Percentiles rank a stretch among this genome's conserved stretches.
phyloP scores from a whole-genome alignment of 1,284 basidiomycete genomes.

The Apiotrichum gamsii region DNA sequence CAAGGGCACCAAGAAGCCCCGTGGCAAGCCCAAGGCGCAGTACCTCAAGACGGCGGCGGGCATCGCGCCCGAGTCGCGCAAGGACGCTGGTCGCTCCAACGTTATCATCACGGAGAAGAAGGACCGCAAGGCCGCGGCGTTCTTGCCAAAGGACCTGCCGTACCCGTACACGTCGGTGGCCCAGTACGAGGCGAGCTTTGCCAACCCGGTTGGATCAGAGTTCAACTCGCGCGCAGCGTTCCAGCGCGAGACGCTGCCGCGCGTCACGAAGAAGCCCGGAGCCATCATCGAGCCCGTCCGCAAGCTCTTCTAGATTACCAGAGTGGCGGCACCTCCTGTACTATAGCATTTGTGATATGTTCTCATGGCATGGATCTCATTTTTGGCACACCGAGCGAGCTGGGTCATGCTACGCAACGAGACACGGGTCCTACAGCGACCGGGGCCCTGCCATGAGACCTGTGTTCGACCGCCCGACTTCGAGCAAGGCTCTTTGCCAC shows the following conservation, averaged over 20 bases:
- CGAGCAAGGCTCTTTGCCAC: too few relatives aligned
- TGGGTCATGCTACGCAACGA: too few relatives aligned
- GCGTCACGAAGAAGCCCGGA: constrained; percentile 80
- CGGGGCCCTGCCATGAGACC: too few relatives aligned
- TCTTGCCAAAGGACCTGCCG: constrained; percentile 80
- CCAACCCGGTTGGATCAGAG: constrained; percentile 74
- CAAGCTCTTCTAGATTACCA: constrained; percentile 56
- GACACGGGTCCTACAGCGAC: too few relatives aligned
- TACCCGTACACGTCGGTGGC: constrained; percentile 86
- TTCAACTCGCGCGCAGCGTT: constrained; percentile 90
- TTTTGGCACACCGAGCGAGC: too few relatives aligned
- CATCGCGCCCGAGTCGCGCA: constrained; percentile 66
- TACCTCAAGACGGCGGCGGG: constrained; percentile 76
- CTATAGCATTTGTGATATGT: too few relatives aligned
- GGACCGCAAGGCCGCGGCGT: constrained; percentile 88
- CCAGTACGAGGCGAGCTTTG: constrained; percentile 80
- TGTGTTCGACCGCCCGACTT: too few relatives aligned
- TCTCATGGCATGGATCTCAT: neutral
- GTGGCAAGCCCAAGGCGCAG: constrained; percentile 48
- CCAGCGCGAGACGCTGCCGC: constrained; percentile 75
- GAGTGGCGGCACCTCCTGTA: neutral
- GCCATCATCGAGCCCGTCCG: constrained; percentile 67
- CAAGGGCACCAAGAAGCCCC: constrained; percentile 53
- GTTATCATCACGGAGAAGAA: constrained; percentile 91
- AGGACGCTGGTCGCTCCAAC: constrained; percentile 75